Base-by-base conservation (phyloP, 805 yeast genomes). In the Wickerhamiella cacticola region DNA sequence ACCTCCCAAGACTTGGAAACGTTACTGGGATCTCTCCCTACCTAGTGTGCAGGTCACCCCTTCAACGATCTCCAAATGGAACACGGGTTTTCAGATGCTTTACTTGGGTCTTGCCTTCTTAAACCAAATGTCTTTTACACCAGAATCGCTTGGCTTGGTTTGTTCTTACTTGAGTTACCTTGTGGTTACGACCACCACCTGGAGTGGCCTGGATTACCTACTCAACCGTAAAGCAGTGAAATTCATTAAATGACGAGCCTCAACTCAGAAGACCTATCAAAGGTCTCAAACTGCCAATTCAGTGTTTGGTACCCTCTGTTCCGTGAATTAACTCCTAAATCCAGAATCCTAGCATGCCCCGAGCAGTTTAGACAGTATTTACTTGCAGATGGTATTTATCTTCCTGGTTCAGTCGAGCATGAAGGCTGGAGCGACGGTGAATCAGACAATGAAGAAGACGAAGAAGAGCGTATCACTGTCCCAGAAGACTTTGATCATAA, bases 41-140 rank as follows among this genome's bases (percentile, higher is more conserved):
- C 89, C 82, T 3, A 80, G 87, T 21, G 95, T 86, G 0, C 85
- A 83, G 50, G 95, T 94, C 2, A 82, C 73, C 50, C 98, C 99
- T 1, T 85, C 94, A 4, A 67, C 71, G 33, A 76, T 94, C 21
- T 86, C 95, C 10, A 89, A 89, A 61, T 73, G 78, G 63, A 92
- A 92, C 66, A 92, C 99, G 0, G 85, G 80, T 1, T 72, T 92
- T 52, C 99, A 92, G 62, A 89, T 92, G 96, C 60, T 83, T 2
- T 88, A 88, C 56, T 73, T 92, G 39, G 95, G 82, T 0, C 59
- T 71, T 13, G 73, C 77, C 47, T 76, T 82, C 47, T 48, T 72
- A 31, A 26, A 28, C 21, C 47, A 44, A 25, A 35, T 39, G 23
- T n/a, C 34, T 5, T 22, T 18, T n/a, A 15, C 41, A 2, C 63